Percentiles rank a stretch among this genome's conserved stretches.
These are phyloP conservation scores for Ciborinia camelliae DNA, from an alignment of 2,329 filamentous ascomycete genomes.

Conservation along the genomic window DNA sequence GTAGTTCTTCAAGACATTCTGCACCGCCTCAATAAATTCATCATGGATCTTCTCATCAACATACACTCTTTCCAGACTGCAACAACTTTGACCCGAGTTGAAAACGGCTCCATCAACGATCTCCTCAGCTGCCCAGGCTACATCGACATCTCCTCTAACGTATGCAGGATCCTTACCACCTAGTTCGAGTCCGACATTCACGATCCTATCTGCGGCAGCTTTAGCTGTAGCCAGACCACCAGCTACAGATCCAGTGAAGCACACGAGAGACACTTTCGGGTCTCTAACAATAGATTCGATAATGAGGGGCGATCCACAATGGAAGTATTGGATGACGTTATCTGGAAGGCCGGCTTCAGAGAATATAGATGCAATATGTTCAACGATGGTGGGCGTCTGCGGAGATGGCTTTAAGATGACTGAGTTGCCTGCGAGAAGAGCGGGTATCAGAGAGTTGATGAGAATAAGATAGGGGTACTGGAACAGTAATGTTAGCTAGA, in stretches of 20 bases:
- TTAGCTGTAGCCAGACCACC: slow-evolving; percentile 83
- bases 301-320: slow-evolving; percentile 73
- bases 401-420: slow-evolving; percentile 94
- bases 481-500: slow-evolving; percentile 21
- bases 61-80: slow-evolving; percentile 87
- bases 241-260: slow-evolving; percentile 90
- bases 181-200: slow-evolving; percentile 84
- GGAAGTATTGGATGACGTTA: slow-evolving; percentile 87
- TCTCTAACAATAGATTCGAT: slow-evolving; percentile 78
- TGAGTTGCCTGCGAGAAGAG: slow-evolving; percentile 84
- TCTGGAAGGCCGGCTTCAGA: slow-evolving; percentile 74
- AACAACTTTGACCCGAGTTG: slow-evolving; percentile 98
- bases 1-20: slow-evolving; percentile 77
- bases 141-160: slow-evolving; percentile 77
- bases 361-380: slow-evolving; percentile 77
- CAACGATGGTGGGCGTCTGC: slow-evolving; percentile 87
- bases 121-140: slow-evolving; percentile 87
- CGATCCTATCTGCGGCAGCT: slow-evolving; percentile 77
- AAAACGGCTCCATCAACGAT: slow-evolving; percentile 96
- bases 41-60: slow-evolving; percentile 84
- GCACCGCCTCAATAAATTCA: slow-evolving; percentile 72
- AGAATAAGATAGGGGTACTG: slow-evolving; percentile 94
- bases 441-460: slow-evolving; percentile 87
- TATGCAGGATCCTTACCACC: slow-evolving; percentile 96
- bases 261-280: slow-evolving; percentile 74